phyloP scores from a whole-genome alignment of 148 eudicot species.

The Rhododendron vialii region DNA sequence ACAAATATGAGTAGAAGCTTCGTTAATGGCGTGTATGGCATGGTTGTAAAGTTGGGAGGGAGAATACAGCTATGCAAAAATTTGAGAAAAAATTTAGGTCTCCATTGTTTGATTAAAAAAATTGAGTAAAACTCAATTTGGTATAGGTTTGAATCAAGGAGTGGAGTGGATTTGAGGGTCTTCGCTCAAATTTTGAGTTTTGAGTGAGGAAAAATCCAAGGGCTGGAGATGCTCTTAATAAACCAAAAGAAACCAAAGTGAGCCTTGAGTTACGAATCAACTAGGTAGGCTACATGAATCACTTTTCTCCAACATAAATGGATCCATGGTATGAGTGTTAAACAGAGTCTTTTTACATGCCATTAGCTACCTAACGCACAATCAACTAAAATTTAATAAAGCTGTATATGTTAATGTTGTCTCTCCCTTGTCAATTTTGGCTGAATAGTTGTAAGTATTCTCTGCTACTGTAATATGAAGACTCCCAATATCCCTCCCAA shows the following conservation, averaged over 20 bases:
- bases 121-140: neutral
- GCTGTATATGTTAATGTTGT: neutral
- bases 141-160: neutral
- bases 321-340: neutral
- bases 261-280: neutral
- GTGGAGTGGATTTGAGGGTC: neutral
- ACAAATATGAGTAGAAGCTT: neutral
- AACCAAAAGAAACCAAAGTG: neutral
- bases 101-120: neutral
- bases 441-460: neutral
- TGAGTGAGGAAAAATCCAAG: neutral
- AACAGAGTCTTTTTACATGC: neutral
- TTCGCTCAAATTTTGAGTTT: neutral
- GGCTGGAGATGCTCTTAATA: neutral
- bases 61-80: neutral
- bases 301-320: neutral
- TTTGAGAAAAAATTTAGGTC: neutral
- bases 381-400: neutral
- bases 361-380: neutral
- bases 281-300: neutral
- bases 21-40: neutral
- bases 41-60: neutral
- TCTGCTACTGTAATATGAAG: neutral
- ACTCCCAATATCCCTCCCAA: slow-evolving; percentile 1
- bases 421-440: neutral